Evolutionary conservation across 352 stramenopile genomes (phyloP), one percentile per base, ranked within the genome.

Genomic region (Phytopythium sindhum): DNA sequence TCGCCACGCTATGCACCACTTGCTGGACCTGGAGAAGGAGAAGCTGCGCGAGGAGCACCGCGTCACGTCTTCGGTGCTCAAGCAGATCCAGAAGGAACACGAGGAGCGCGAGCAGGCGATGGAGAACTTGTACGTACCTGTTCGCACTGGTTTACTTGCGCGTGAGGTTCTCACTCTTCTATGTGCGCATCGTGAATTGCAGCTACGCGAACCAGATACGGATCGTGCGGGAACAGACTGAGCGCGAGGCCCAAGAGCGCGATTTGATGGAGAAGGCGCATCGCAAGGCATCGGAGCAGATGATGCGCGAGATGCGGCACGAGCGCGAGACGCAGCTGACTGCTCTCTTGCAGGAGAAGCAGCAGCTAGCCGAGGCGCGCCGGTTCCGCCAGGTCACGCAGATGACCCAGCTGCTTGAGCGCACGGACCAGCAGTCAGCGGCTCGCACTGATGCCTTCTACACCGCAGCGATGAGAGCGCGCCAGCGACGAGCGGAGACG

Each of bases 181-280:
- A 23, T 62, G n/a, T 57, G 12, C 61, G 48, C 26, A 17, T 14
- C 12, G 1, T 15, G 26, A 6, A 23, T 17, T 24, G 14, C 52
- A 85, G 76, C 59, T 91, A 90, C 51, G 61, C 75, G 21, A 88
- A 84, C 42, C 83, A 89, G 50, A 90, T 91, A 23, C 65, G 88
- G 35, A 63, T 90, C 2, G 80, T 89, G 15, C 80, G 81, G 58
- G 83, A 91, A 53, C 70, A 86, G 47, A 87, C 78, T 14, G 70
- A 72, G 19, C 81, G 77, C 24, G 80, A 92, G 63, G 58, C 75
- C 5, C 74, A 81, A 35, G 81, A 92, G 39, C 81, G 81, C 17
- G 69, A 86, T 39, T 64, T 89, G 0, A 75, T 90, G 11, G 81
- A 92, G 65, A 89, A 92, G 51, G 81, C 83, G 4, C 83, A 90